Base-by-base conservation (phyloP, 1,284 basidiomycete species). In the Ceratobasidium sp. region DNA sequence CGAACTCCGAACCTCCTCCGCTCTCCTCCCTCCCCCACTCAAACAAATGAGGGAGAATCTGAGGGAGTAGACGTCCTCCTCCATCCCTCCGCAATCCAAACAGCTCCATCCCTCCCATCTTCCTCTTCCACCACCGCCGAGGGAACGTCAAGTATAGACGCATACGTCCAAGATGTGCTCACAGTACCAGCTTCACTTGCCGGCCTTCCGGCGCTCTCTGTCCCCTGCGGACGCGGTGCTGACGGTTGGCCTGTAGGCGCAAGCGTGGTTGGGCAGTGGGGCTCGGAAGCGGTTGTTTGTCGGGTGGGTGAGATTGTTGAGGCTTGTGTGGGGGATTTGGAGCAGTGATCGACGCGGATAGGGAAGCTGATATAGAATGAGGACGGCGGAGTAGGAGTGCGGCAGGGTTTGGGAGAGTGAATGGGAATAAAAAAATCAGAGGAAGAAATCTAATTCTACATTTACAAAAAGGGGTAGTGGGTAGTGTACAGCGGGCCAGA, bases 181-280 rank as follows among this genome's bases (percentile, higher is more conserved):
- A 98, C 95, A 0, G 94, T 97, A 0, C 94, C 96, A 0, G 95
- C 95, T 1, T 95, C 92, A 1, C 83, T 99, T 43, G 95, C 94
- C 0, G 96, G 96, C 0, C 77, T 98, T 30, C 96, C 96, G 0
- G 92, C 91, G 0, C 78, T 98, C 58, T 91, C 85, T 61, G 86
- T 98, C 0, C 95, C 96, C 0, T 85, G 85, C 1, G 82, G 83
- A 23, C 62, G 70, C 7, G 85, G 80, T 21, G 79, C 80, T 0
- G 88, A 91, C 75, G 89, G 88, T 0, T 96, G 93, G 93, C 96
- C 96, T 0, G 84, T 97, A 0, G 96, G 96, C 0, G 84, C 95
- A 35, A 95, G 92, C 75, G 78, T 98, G 16, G 89, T 93, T 0
- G 91, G 94, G 1, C 95, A 96, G 78, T 98, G 96, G 96, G 97